Evolutionary conservation across 2,329 filamentous ascomycete species (phyloP), one percentile per base, ranked within the genome.

Genomic region (Penicillium hordei): DNA sequence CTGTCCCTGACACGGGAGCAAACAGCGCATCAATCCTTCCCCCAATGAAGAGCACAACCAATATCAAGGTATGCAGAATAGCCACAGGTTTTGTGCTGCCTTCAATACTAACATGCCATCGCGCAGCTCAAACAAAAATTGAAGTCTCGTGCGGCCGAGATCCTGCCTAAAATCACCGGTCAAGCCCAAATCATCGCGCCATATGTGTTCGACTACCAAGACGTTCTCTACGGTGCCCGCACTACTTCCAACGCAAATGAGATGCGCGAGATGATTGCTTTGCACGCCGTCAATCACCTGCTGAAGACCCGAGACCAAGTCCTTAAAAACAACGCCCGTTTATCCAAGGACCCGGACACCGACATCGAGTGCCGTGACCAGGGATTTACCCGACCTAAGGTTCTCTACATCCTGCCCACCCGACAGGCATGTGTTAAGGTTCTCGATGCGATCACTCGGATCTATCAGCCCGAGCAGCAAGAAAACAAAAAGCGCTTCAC

Each of bases 401-500:
- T 97, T 7, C 83, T 99, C 21, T 90, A 97, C 73, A 81, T 99
- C 19, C 80, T 97, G 0, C 93, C 94, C 4, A 97, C 94, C 0
- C 86, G 93, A 55, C 88, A 97, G 69, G 88, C 92, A 0, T 96
- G 91, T 64, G 89, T 89, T 29, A 86, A 87, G 49, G 88, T 90
- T 65, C 81, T 96, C 38, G 86, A 95, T 48, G 85, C 84, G 40
- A 91, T 99, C 44, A 87, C 88, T 42, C 82, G 85, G 5, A 76
- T 96, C 25, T 90, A 87, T 75, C 82, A 88, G 59, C 89, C 91
- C 0, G 93, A 97, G 57, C 93, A 97, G 69, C 91, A 96, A 72
- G 94, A 97, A 74, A 96, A 97, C 77, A 89, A 90, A 66, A 94
- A 95, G 73, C 86, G 94, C 0, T 97, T 99, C 68, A 83, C 93